Evolutionary conservation across 164 flowering plant genomes (phyloP).

Genomic region (Tetrastigma voinierianum): DNA sequence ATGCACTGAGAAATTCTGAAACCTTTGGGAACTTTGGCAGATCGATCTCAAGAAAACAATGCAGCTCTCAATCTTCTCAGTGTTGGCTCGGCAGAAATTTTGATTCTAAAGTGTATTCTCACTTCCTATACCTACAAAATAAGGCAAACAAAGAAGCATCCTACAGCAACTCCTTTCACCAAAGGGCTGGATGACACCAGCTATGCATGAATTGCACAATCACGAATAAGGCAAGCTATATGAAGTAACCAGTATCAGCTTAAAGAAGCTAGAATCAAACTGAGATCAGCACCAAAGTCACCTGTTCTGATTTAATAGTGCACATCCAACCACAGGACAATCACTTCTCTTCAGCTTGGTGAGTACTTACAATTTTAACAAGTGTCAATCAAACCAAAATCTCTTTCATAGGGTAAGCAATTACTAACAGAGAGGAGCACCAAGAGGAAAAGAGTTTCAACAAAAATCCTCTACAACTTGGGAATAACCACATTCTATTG

Average conservation of each 20-base stretch:
- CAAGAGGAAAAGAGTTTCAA: neutral
- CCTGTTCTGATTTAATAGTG: neutral
- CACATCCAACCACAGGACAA: neutral
- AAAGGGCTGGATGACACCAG: neutral
- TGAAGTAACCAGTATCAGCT: constrained; percentile 6
- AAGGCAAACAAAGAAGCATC: neutral
- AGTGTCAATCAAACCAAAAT: neutral
- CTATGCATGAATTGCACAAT: constrained; percentile 2
- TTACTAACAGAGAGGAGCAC: constrained; percentile 5
- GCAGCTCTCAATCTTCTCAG: constrained; percentile 9
- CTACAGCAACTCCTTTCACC: neutral
- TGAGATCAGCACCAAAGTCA: neutral
- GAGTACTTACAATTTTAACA: neutral
- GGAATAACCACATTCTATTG: constrained; percentile 3
- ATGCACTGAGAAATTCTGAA: constrained; percentile 7
- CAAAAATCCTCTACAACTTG: neutral
- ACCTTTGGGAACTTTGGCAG: constrained; percentile 20
- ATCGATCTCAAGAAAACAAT: constrained; percentile 12
- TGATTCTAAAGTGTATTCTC: constrained; percentile 6
- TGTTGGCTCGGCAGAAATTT: constrained; percentile 6
- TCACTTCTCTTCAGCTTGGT: neutral
- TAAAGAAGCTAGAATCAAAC: neutral
- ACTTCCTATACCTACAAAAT: neutral
- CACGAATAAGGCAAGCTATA: constrained; percentile 5
- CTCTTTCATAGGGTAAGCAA: neutral